Evolutionary conservation across 208 protist species (phyloP).

Genomic region (Acanthamoeba sp.): DNA sequence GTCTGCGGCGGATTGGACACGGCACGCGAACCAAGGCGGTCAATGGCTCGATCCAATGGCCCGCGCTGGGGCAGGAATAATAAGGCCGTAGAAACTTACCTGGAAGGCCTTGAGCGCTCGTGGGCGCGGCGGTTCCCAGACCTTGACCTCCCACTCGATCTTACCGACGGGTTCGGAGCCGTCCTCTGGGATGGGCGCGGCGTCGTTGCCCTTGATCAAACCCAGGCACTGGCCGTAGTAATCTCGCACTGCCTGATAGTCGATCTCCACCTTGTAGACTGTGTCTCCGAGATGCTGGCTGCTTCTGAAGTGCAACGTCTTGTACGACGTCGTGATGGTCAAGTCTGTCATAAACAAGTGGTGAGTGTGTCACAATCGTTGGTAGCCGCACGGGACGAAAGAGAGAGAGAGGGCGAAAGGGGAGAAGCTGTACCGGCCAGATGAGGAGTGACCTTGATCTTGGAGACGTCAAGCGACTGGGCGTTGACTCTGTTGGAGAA

Average conservation of each 20-base stretch:
- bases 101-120: conserved; percentile 73
- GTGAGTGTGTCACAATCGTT: no score
- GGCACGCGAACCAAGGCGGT: not conserved
- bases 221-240: conserved; percentile 63
- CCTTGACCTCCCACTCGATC: conserved; percentile 76
- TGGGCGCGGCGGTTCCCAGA: conserved; percentile 70
- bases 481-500: conserved; percentile 59
- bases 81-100: not conserved
- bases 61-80: not conserved
- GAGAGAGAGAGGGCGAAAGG: not conserved
- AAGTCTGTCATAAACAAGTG: not conserved
- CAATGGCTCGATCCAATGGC: no score
- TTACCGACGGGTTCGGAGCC: not conserved
- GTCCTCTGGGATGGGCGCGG: conserved; percentile 13
- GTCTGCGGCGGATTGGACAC: not conserved
- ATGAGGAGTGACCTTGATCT: conserved; percentile 48
- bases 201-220: conserved; percentile 32
- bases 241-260: conserved; percentile 57
- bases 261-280: conserved; percentile 72
- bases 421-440: conserved; percentile 3
- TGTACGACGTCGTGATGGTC: not conserved
- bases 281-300: conserved; percentile 43
- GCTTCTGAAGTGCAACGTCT: conserved; percentile 61
- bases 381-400: no score
- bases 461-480: not conserved